Conservation (phyloP, 1,284 basidiomycete species). For the Xerocomus tenax region DNA sequence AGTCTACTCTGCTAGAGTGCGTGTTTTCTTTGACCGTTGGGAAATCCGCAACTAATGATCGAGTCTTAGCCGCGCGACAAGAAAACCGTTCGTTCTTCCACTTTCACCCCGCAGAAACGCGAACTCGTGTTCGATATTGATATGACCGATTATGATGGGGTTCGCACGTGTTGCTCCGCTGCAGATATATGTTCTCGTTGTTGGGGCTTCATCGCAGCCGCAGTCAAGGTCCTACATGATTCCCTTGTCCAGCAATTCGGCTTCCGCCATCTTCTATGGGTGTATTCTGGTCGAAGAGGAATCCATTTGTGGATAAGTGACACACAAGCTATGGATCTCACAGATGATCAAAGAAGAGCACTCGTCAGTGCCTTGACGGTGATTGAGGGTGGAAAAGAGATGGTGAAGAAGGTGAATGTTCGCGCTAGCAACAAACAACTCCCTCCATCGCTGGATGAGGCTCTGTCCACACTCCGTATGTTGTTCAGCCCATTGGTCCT, state of each 20-base stretch:
- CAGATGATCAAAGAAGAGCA: slow-evolving; percentile 84
- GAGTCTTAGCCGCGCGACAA: slow-evolving; percentile 75
- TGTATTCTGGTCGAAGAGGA: slow-evolving; percentile 95
- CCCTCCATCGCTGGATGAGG: slow-evolving; percentile 59
- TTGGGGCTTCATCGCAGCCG: slow-evolving; percentile 92
- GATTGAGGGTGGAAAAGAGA: slow-evolving; percentile 75
- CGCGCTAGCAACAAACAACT: slow-evolving; percentile 40
- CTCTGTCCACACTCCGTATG: slow-evolving; percentile 44
- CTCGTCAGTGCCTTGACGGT: slow-evolving; percentile 86
- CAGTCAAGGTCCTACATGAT: slow-evolving; percentile 81
- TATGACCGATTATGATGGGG: slow-evolving; percentile 98
- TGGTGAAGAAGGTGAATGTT: slow-evolving; percentile 79
- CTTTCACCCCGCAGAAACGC: slow-evolving; percentile 72
- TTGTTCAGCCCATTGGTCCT: slow-evolving; percentile 70
- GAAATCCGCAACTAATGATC: slow-evolving; percentile 5
- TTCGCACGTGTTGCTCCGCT: slow-evolving; percentile 90
- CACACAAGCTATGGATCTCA: slow-evolving; percentile 75
- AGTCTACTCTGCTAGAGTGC: slow-evolving; percentile 79
- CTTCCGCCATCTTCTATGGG: slow-evolving; percentile 81
- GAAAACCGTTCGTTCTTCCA: slow-evolving; percentile 72
- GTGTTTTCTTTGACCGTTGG: slow-evolving; percentile 28
- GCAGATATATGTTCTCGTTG: slow-evolving; percentile 89
- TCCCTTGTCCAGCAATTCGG: slow-evolving; percentile 83
- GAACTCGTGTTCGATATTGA: slow-evolving; percentile 99
- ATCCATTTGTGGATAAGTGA: slow-evolving; percentile 99